Percentiles rank a stretch among this genome's conserved stretches.
Conservation (phyloP, 2,329 filamentous ascomycete genomes). For the Xylaria sp. region DNA sequence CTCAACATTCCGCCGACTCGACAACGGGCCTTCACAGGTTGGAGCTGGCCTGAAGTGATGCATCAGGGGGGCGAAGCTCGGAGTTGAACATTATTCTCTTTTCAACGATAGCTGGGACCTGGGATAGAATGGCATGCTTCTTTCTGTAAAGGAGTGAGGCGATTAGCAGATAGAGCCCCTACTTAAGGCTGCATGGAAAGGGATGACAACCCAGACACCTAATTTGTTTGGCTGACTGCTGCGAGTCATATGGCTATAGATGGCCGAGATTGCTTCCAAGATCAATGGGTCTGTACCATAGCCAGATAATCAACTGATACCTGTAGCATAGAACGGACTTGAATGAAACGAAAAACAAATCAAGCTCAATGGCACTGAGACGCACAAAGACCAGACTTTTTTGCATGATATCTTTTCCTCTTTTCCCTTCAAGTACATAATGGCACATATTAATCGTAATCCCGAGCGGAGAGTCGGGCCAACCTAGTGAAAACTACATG, state of each 20-base stretch:
- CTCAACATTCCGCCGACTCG: background rate
- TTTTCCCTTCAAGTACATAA: constrained; percentile 12
- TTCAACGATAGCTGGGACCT: too few species aligned
- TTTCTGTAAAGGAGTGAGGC: too few species aligned
- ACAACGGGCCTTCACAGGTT: background rate
- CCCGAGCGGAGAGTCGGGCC: constrained; percentile 33
- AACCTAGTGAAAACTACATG: constrained; percentile 27
- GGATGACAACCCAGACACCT: too few species aligned
- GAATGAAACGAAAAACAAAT: background rate
- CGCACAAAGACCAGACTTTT: background rate
- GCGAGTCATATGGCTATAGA: too few species aligned
- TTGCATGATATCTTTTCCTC: constrained; percentile 4
- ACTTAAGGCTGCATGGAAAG: background rate
- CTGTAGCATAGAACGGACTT: background rate
- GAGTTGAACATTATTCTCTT: too few species aligned
- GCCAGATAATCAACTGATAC: background rate
- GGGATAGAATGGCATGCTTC: too few species aligned
- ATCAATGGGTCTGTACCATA: too few species aligned
- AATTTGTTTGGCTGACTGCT: too few species aligned
- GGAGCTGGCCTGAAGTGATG: background rate
- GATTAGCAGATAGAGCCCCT: too few species aligned
- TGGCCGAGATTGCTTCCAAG: too few species aligned
- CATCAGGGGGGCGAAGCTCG: background rate
- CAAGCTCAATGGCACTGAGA: background rate
- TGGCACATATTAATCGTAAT: constrained; percentile 31